These are phyloP conservation scores for Artemisia argyi DNA, from an alignment of 129 eudicot genomes.

Conservation along the genomic window DNA sequence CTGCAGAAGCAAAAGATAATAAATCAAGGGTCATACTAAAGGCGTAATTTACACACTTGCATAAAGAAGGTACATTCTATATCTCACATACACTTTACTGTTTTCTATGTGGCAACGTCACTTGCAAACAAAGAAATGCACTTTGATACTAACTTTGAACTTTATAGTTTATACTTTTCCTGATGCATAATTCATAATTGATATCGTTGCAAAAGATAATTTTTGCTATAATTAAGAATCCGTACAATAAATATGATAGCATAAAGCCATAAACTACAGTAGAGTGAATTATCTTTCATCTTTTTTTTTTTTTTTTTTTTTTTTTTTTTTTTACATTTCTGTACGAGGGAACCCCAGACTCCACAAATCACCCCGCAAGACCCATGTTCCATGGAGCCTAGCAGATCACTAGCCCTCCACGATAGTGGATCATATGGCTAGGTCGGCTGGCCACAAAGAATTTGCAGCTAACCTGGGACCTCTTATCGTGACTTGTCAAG, in stretches of 20 bases:
- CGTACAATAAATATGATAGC: neutral
- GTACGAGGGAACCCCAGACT: too few relatives aligned
- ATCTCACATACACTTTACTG: too few relatives aligned
- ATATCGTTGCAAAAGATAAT: slow-evolving; percentile 3
- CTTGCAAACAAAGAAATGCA: slow-evolving; percentile 10
- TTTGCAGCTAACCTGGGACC: too few relatives aligned
- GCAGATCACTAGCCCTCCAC: too few relatives aligned
- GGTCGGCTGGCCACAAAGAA: too few relatives aligned
- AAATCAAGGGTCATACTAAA: slow-evolving; percentile 7
- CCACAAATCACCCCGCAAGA: too few relatives aligned
- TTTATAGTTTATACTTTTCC: neutral
- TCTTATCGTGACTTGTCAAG: too few relatives aligned
- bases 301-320: neutral
- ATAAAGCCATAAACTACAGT: too few relatives aligned
- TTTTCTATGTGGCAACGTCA: neutral
- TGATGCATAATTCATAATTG: neutral
- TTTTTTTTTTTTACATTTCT: neutral
- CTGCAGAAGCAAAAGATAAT: slow-evolving; percentile 29
- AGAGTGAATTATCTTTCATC: neutral
- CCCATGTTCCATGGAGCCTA: too few relatives aligned
- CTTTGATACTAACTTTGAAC: slow-evolving; percentile 12
- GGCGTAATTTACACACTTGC: neutral
- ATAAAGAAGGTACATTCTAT: too few relatives aligned
- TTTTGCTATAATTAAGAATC: neutral
- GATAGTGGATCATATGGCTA: too few relatives aligned